Conservation (phyloP, 2,329 filamentous ascomycete genomes). For the Zymoseptoria passerinii region DNA sequence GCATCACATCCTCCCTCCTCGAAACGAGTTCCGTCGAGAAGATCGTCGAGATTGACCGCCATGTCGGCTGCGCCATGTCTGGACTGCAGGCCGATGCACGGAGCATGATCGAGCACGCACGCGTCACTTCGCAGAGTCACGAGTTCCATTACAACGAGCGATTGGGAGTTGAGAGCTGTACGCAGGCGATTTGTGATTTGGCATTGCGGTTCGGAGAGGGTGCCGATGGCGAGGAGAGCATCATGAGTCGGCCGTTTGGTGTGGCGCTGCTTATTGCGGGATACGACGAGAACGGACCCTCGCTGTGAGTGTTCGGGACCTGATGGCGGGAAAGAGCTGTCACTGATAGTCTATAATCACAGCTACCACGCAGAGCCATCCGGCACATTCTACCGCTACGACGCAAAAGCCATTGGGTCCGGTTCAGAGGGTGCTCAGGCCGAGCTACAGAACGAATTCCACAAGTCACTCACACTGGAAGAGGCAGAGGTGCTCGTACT, state of each 20-base stretch:
- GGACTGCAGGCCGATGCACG: constrained; percentile 95
- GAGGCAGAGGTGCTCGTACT: constrained; percentile 93
- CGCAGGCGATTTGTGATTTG: constrained; percentile 96
- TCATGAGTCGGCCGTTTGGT: constrained; percentile 96
- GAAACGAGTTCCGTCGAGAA: constrained; percentile 98
- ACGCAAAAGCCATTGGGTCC: constrained; percentile 96
- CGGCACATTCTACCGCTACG: constrained; percentile 97
- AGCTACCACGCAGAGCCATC: constrained; percentile 95
- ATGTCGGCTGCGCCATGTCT: constrained; percentile 98
- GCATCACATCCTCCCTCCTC: constrained; percentile 92
- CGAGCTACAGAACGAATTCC: constrained; percentile 96
- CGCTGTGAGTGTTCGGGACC: constrained; percentile 50
- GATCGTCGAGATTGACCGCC: constrained; percentile 98
- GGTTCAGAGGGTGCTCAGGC: constrained; percentile 96
- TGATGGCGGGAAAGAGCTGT: background rate
- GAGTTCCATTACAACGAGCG: constrained; percentile 97
- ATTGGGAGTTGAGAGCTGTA: constrained; percentile 92
- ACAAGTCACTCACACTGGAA: constrained; percentile 87
- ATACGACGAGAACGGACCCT: constrained; percentile 93
- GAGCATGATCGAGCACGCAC: constrained; percentile 96
- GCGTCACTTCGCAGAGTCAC: constrained; percentile 91
- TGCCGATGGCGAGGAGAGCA: constrained; percentile 66
- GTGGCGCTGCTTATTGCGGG: constrained; percentile 94
- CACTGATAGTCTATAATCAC: constrained; percentile 3
- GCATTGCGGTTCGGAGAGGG: constrained; percentile 94